Evolutionary conservation across 2,329 filamentous ascomycete species (phyloP).

Genomic region (Arthrinium phaeospermum): DNA sequence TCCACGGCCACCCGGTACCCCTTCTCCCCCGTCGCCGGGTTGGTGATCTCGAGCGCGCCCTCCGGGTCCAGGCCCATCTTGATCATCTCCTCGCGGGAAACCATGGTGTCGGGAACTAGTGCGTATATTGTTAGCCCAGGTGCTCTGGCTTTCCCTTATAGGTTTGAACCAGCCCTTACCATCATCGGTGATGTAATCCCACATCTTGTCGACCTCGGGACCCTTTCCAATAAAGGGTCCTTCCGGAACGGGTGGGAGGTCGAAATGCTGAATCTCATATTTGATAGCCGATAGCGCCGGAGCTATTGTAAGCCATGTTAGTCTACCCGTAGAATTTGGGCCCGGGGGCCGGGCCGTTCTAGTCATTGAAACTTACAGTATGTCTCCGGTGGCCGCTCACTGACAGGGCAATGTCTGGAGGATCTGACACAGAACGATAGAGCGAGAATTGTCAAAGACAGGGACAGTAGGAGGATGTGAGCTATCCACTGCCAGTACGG

Average conservation of each 20-base stretch:
- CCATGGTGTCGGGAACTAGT: conserved; percentile 65
- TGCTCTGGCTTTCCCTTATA: not conserved
- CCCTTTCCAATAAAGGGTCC: conserved; percentile 61
- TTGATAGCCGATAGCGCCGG: conserved; percentile 52
- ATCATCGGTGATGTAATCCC: conserved; percentile 47
- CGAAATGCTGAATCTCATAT: conserved; percentile 57
- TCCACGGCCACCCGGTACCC: conserved; percentile 66
- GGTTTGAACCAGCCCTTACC: conserved; percentile 30
- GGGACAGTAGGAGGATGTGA: conserved; percentile 46
- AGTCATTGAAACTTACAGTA: conserved; percentile 44
- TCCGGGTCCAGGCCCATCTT: conserved; percentile 57
- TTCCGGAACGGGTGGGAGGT: conserved; percentile 51
- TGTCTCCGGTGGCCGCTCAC: conserved; percentile 21
- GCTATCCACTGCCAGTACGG: conserved; percentile 47
- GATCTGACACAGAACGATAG: conserved; percentile 46
- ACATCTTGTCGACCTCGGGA: conserved; percentile 61
- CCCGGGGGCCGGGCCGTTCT: not conserved
- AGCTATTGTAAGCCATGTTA: conserved; percentile 40
- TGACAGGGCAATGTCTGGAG: conserved; percentile 30
- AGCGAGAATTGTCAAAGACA: conserved; percentile 47
- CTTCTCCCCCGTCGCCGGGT: conserved; percentile 60
- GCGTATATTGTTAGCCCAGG: conserved; percentile 21
- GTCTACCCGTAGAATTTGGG: not conserved
- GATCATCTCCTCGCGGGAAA: conserved; percentile 58
- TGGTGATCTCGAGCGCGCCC: conserved; percentile 58